Evolutionary conservation across 257 asterid species (phyloP).

Genomic region (Eucommia ulmoides): DNA sequence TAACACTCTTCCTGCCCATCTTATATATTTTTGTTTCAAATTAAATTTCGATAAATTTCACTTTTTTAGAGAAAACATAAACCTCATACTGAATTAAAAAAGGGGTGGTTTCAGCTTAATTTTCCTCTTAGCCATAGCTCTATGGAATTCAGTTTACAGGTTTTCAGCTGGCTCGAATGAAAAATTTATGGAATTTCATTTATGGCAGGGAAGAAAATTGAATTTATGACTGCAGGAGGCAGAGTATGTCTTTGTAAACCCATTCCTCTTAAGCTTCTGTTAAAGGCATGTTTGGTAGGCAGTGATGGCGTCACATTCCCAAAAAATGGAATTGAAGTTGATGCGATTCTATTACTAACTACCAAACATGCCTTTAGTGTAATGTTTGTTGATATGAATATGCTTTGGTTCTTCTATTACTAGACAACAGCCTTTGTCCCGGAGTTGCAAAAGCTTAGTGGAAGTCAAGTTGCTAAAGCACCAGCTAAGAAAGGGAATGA

Average conservation of each 20-base stretch:
- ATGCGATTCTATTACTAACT: too few species aligned
- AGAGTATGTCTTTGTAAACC: slow-evolving; percentile 48
- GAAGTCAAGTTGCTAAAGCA: slow-evolving; percentile 45
- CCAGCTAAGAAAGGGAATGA: slow-evolving; percentile 25
- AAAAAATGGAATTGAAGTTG: too few species aligned
- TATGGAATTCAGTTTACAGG: slow-evolving; percentile 3
- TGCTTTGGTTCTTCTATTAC: slow-evolving; percentile 15
- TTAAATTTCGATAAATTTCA: too few species aligned
- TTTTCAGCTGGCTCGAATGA: slow-evolving; percentile 2
- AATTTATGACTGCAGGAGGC: slow-evolving; percentile 88
- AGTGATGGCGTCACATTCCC: too few species aligned
- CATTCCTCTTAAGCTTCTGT: slow-evolving; percentile 1
- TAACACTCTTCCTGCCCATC: too few species aligned
- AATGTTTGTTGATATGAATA: background rate
- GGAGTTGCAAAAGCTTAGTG: slow-evolving; percentile 66
- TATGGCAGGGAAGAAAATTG: slow-evolving; percentile 74
- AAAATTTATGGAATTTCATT: slow-evolving; percentile 7
- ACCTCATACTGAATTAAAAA: too few species aligned
- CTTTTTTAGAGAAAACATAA: too few species aligned
- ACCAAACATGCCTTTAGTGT: too few species aligned
- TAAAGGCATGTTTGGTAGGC: too few species aligned
- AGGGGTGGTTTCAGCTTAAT: too few species aligned
- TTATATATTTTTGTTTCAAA: too few species aligned
- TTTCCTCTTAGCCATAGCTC: too few species aligned
- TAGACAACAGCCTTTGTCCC: slow-evolving; percentile 95